Evolutionary conservation across 2,329 filamentous ascomycete species (phyloP), one percentile per base, ranked within the genome.

Genomic region (Penicillium sclerotigenum): DNA sequence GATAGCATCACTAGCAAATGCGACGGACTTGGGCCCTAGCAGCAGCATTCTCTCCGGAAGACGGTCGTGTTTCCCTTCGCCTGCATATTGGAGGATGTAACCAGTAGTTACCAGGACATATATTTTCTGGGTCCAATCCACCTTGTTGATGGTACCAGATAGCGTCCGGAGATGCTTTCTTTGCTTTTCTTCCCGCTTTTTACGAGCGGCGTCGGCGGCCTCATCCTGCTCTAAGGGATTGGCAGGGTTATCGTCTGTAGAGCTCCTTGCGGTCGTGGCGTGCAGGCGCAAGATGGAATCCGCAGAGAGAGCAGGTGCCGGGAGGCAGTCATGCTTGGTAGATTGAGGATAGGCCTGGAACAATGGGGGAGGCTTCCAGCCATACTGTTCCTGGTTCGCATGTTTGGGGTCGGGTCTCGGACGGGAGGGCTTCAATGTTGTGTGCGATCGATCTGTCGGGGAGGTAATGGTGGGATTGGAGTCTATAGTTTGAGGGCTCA

Each of bases 311-410:
- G 81, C 83, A 36, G 87, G 87, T 16, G 88, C 82, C 26, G 86
- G 82, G 3, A 96, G 78, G 16, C 82, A 85, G 11, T 84, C 86
- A 71, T 94, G 84, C 67, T 89, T 91, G 62, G 90, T 82, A 3
- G 90, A 86, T 72, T 96, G 91, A 0, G 90, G 88, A 69, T 91
- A 96, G 13, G 90, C 91, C 71, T 96, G 89, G 71, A 92, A 95
- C 13, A 97, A 77, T 2, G 91, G 89, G 7, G 90, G 89, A 16
- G 87, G 83, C 54, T 84, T 82, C 86, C 86, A 90, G 13, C 64
- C 64, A 28, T 63, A 64, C 65, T 67, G 55, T 65, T 71, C 64
- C 52, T 63, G 60, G 10, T 61, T 60, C 2, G 60, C 40, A 1
- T 59, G 47, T 37, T 69, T 65, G 28, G 66, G 58, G 11, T 70